A percentile compares a stretch with the other conserved stretches of the same genome.
Conservation (phyloP, 768 basidiomycete species). For the Imleria badia region DNA sequence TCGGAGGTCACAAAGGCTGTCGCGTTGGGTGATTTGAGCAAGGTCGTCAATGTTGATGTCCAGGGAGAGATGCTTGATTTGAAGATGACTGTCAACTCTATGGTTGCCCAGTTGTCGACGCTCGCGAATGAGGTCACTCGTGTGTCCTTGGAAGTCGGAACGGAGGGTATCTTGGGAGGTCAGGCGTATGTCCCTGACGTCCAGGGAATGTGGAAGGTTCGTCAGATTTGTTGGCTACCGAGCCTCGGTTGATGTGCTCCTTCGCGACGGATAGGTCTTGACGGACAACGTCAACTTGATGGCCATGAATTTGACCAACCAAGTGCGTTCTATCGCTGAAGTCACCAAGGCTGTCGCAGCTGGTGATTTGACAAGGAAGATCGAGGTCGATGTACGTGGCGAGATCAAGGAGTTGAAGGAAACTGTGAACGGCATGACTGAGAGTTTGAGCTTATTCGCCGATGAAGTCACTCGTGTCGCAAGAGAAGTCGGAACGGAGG, state of each 20-base stretch:
- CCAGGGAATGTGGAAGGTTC: constrained; percentile 91
- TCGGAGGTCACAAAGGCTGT: constrained; percentile 81
- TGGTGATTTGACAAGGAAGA: constrained; percentile 92
- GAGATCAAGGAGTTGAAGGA: constrained; percentile 90
- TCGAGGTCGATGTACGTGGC: constrained; percentile 87
- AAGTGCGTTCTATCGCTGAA: constrained; percentile 85
- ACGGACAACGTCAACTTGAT: constrained; percentile 86
- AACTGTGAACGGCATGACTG: constrained; percentile 96
- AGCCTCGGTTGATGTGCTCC: constrained; percentile 8
- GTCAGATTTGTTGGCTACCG: constrained; percentile 12
- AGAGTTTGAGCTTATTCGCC: constrained; percentile 79
- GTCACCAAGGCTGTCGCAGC: constrained; percentile 95
- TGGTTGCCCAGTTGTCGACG: constrained; percentile 72
- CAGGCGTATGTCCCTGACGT: constrained; percentile 92
- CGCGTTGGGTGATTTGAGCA: constrained; percentile 79
- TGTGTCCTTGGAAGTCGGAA: constrained; percentile 90
- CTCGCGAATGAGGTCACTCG: constrained; percentile 84
- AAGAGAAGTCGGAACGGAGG: constrained; percentile 96
- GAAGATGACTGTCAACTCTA: constrained; percentile 77
- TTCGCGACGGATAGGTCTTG: constrained; percentile 38
- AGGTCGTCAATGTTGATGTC: constrained; percentile 88
- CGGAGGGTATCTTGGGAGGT: constrained; percentile 90
- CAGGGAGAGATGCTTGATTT: constrained; percentile 92
- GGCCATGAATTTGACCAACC: constrained; percentile 89
- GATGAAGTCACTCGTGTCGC: constrained; percentile 87